Percentiles rank a stretch among this genome's conserved stretches.
phyloP scores from a whole-genome alignment of 208 protist genomes.

The Acanthamoeba sp. region DNA sequence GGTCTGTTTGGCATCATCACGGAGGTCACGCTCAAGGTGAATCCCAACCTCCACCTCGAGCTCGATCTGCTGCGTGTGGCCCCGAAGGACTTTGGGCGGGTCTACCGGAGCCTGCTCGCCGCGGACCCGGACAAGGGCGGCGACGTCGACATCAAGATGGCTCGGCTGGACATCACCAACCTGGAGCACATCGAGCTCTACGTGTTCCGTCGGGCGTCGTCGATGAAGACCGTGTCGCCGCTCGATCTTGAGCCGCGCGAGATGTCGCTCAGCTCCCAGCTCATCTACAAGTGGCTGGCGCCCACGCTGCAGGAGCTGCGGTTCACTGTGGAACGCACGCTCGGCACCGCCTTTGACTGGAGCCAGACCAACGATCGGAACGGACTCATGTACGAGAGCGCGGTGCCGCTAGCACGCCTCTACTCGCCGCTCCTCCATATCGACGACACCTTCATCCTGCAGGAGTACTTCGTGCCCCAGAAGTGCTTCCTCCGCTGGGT shows the following conservation, averaged over 20 bases:
- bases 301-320: constrained; percentile 73
- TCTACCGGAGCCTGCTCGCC: constrained; percentile 71
- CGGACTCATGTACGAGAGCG: constrained; percentile 85
- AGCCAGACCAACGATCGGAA: constrained; percentile 81
- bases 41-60: constrained; percentile 76
- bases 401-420: constrained; percentile 80
- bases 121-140: constrained; percentile 1
- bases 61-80: constrained; percentile 63
- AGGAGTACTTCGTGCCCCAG: constrained; percentile 87
- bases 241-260: constrained; percentile 71
- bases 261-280: constrained; percentile 67
- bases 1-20: constrained; percentile 86
- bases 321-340: constrained; percentile 78
- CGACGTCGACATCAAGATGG: constrained; percentile 84
- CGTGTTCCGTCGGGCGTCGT: constrained; percentile 78
- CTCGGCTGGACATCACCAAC: constrained; percentile 80
- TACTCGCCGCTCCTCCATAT: constrained; percentile 80
- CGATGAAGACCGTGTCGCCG: neutral
- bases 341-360: constrained; percentile 84
- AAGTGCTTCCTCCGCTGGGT: constrained; percentile 79
- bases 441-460: constrained; percentile 86
- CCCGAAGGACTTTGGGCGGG: constrained; percentile 58
- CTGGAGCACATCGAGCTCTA: constrained; percentile 77
- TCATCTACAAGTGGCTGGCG: constrained; percentile 85
- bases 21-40: constrained; percentile 75